A percentile compares a stretch with the other conserved stretches of the same genome.
Conservation (phyloP, 257 asterid genomes). For the Henckelia pumila region DNA sequence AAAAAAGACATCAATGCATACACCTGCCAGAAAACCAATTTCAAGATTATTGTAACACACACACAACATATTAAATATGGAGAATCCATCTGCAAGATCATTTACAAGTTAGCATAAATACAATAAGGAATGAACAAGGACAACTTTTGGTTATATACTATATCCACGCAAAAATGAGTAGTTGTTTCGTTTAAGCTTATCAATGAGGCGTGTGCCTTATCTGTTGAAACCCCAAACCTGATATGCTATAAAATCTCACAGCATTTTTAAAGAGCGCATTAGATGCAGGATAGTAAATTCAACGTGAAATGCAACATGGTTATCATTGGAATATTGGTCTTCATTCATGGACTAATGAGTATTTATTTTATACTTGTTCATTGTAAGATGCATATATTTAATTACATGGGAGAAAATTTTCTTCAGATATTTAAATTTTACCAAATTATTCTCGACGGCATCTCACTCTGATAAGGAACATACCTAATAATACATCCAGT, state of each 20-base stretch:
- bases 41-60: slow-evolving; percentile 24
- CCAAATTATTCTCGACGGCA: no score
- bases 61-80: slow-evolving; percentile 13
- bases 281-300: background rate
- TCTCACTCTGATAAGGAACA: no score
- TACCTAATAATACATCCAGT: no score
- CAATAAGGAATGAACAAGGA: background rate
- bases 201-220: background rate
- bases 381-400: no score
- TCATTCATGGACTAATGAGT: no score
- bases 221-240: background rate
- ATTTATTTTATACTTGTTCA: no score
- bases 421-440: no score
- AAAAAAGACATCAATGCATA: slow-evolving; percentile 94
- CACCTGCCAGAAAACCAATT: slow-evolving; percentile 51
- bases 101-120: background rate
- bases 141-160: background rate
- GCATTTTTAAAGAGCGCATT: background rate
- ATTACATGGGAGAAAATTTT: no score
- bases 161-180: background rate
- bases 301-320: no score
- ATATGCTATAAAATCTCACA: background rate
- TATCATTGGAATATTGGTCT: no score
- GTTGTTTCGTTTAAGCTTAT: background rate
- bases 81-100: background rate